These are phyloP conservation scores for Arctium minus DNA, from an alignment of 129 eudicot genomes.

Conservation along the genomic window DNA sequence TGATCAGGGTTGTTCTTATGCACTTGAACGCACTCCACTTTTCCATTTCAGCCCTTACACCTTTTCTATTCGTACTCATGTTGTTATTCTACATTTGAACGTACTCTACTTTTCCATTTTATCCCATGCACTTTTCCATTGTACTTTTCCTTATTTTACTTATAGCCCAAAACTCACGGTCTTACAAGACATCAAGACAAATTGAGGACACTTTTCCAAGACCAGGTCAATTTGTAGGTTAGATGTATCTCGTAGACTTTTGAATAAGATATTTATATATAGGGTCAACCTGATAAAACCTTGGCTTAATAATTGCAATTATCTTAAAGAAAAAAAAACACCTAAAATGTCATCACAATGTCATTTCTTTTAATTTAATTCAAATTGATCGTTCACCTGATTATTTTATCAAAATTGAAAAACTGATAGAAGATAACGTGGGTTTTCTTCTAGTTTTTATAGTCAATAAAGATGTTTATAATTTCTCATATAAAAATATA, in stretches of 20 bases:
- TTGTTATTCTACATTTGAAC: background rate
- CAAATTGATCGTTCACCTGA: background rate
- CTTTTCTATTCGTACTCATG: too few relatives aligned
- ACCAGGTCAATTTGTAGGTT: background rate
- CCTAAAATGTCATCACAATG: background rate
- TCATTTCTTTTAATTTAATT: background rate
- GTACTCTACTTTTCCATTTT: background rate
- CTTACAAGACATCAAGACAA: background rate
- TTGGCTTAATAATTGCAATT: background rate
- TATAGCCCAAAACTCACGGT: background rate
- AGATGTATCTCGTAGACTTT: background rate
- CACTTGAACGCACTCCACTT: too few relatives aligned
- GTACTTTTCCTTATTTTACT: background rate
- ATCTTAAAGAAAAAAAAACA: too few relatives aligned
- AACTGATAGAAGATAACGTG: background rate
- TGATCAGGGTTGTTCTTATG: background rate
- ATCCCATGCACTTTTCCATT: background rate
- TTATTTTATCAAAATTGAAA: background rate
- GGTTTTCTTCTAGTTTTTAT: background rate
- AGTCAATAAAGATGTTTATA: background rate
- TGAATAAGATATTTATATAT: background rate
- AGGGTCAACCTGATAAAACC: background rate
- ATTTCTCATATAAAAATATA: background rate
- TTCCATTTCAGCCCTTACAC: too few relatives aligned
- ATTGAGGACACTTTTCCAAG: background rate